Base-by-base conservation (phyloP, 441 rosid genomes). In the Croton laevigatus region DNA sequence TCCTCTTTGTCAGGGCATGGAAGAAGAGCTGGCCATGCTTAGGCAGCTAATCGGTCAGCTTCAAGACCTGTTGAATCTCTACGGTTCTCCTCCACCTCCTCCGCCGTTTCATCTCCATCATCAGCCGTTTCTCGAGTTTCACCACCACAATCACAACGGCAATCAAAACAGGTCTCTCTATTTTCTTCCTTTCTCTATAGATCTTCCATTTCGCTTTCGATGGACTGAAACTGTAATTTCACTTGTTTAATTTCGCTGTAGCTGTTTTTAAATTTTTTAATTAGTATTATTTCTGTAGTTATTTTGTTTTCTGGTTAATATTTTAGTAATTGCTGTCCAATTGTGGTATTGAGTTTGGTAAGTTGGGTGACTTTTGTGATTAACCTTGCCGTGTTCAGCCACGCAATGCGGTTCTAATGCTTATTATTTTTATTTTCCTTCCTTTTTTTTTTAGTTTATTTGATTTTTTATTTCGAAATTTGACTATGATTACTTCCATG, bases 41-140 rank as follows among this genome's bases (percentile, higher is more conserved):
- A 86, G 97, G 86, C 98, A 91, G 76, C 87, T 94, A 71, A 89
- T 94, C 83, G 92, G 83, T 82, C 97, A 88, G 97, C 95, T 94
- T 87, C 91, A 87, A 70, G 88, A 90, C 81, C 88, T 86, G 76
- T 82, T 86, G 59, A 85, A 85, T 73, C 86, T 82, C 74, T 79
- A 86, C 90, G 91, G 85, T 76, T 89, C 95, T 79, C 85, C 80
- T 83, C 86, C 78, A 3, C 62, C 62, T 51, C 62, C 69, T 23
- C 68, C 75, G 40, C 67, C 83, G 6, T 61, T 71, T 22, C 61
- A 73, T 59, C 78, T 74, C 11, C 87, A 66, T 64, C 88, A 80
- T 51, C 78, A 63, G 55, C 76, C 55, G n/a, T 73, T 71, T 65
- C 73, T 51, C 58, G 80, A 71, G 16, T 76, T 22, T 40, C 75